Evolutionary conservation across 305 asterid species (phyloP).

Genomic region (Fraxinus dipetala): DNA sequence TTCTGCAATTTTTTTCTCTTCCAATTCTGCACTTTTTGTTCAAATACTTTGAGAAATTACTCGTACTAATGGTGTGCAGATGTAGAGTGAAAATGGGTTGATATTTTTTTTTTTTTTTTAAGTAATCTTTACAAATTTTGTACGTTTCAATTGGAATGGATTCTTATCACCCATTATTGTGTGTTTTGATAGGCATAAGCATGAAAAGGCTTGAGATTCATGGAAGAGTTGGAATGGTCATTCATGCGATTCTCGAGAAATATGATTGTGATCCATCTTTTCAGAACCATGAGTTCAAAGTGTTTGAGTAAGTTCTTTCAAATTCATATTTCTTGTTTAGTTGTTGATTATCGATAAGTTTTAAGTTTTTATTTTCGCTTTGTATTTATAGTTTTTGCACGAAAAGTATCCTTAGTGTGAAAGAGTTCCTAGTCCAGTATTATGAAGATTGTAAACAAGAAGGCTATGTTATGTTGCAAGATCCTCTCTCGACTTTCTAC

Average conservation of each 20-base stretch:
- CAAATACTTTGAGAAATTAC: no score
- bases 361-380: background rate
- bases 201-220: slow-evolving; percentile 62
- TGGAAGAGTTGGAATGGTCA: slow-evolving; percentile 61
- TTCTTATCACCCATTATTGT: background rate
- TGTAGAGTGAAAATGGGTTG: background rate
- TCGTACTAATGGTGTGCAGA: slow-evolving; percentile 35
- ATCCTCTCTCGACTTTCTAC: slow-evolving; percentile 60
- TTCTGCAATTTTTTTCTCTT: background rate
- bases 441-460: slow-evolving; percentile 55
- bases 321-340: background rate
- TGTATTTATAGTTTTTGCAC: slow-evolving; percentile 41
- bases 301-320: slow-evolving; percentile 51
- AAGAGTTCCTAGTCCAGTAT: slow-evolving; percentile 56
- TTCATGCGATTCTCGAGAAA: slow-evolving; percentile 52
- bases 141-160: no score
- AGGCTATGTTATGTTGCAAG: slow-evolving; percentile 51
- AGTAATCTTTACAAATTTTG: no score
- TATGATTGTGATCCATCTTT: slow-evolving; percentile 31
- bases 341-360: background rate
- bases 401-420: slow-evolving; percentile 47
- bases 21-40: background rate
- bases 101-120: no score
- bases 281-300: slow-evolving; percentile 34
- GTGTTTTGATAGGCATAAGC: slow-evolving; percentile 33